A percentile compares a stretch with the other conserved stretches of the same genome.
Evolutionary conservation across 768 basidiomycete genomes (phyloP).

Genomic region (Naganishia friedmannii): DNA sequence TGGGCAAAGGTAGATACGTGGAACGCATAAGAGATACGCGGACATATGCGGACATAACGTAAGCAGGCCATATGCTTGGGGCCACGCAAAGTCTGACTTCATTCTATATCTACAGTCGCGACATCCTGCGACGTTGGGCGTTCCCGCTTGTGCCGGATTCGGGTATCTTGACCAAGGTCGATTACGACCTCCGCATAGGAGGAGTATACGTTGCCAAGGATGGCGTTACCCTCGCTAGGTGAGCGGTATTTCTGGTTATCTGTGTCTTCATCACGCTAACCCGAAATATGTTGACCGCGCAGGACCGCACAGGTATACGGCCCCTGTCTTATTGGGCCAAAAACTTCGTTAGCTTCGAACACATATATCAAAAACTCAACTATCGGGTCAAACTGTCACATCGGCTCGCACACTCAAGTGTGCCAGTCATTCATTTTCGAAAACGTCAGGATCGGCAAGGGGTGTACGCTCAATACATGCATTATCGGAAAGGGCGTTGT

Average conservation of each 20-base stretch:
- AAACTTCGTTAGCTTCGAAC: constrained; percentile 65
- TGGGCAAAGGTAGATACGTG: constrained; percentile 67
- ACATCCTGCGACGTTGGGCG: constrained; percentile 87
- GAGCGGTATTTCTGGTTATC: constrained; percentile 36
- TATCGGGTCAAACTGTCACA: constrained; percentile 69
- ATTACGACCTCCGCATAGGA: constrained; percentile 82
- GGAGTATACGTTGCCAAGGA: constrained; percentile 84
- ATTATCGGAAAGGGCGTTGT: constrained; percentile 77
- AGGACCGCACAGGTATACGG: constrained; percentile 59
- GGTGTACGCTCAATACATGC: constrained; percentile 64
- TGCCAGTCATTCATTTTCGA: constrained; percentile 80
- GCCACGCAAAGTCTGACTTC: constrained; percentile 15
- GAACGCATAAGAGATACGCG: constrained; percentile 89
- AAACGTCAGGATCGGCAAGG: constrained; percentile 57
- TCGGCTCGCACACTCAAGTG: constrained; percentile 70
- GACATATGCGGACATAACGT: constrained; percentile 88
- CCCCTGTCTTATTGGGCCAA: constrained; percentile 70
- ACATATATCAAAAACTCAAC: constrained; percentile 69
- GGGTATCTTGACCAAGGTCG: constrained; percentile 72
- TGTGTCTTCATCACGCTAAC: neutral
- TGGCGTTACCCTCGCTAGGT: constrained; percentile 80
- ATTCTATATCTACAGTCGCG: constrained; percentile 64
- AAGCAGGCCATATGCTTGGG: constrained; percentile 5
- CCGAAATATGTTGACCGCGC: neutral
- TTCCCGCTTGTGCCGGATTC: constrained; percentile 93